Percentiles rank a stretch among this genome's conserved stretches.
Evolutionary conservation across 352 stramenopile species (phyloP).

Genomic region (Albugo laibachii): DNA sequence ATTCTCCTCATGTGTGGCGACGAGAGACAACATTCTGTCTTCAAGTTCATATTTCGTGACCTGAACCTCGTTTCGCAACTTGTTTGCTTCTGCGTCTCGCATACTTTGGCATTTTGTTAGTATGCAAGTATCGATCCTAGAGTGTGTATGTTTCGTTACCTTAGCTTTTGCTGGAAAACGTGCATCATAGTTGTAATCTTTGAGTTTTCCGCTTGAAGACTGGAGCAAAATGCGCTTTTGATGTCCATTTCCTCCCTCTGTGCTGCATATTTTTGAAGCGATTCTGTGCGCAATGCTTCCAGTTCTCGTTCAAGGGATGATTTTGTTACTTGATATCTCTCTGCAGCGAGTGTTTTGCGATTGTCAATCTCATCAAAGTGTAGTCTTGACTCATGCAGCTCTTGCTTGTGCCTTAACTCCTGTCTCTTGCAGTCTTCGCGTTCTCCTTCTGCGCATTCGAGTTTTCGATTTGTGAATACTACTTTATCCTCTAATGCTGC

Average conservation of each 20-base stretch:
- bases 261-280: conserved; percentile 21
- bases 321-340: conserved; percentile 33
- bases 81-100: conserved; percentile 26
- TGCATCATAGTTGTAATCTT: conserved; percentile 30
- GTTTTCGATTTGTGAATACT: neutral
- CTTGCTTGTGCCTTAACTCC: conserved; percentile 30
- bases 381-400: conserved; percentile 38
- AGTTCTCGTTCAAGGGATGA: conserved; percentile 33
- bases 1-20: conserved; percentile 17
- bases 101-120: conserved; percentile 7
- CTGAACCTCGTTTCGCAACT: conserved; percentile 29
- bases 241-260: conserved; percentile 16
- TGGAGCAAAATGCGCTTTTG: conserved; percentile 35
- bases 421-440: conserved; percentile 26
- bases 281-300: conserved; percentile 25
- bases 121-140: neutral
- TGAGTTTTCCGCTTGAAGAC: conserved; percentile 42
- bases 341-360: conserved; percentile 32
- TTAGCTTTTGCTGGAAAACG: conserved; percentile 15
- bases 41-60: conserved; percentile 22
- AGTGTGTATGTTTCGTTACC: conserved; percentile 9
- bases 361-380: conserved; percentile 53
- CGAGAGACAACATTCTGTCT: conserved; percentile 17
- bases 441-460: conserved; percentile 6
- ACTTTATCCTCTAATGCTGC: neutral